These are phyloP conservation scores for Candida glucosophila DNA, from an alignment of 1,139 yeast genomes.

Conservation along the genomic window DNA sequence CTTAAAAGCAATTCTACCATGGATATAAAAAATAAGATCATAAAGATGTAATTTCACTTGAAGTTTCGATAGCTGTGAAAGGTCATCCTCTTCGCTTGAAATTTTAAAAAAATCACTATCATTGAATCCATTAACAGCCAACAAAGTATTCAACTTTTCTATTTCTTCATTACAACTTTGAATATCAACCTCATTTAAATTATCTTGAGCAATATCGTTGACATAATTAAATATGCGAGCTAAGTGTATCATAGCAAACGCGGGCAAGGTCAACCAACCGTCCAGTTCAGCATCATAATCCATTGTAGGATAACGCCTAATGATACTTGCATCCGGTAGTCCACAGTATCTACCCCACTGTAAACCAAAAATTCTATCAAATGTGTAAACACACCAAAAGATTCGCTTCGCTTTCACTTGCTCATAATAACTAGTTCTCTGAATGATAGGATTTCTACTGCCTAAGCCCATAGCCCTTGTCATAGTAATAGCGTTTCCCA, in stretches of 20 bases:
- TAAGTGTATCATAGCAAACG: slow-evolving; percentile 39
- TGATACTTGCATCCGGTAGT: slow-evolving; percentile 28
- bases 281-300: slow-evolving; percentile 30
- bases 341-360: slow-evolving; percentile 47
- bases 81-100: slow-evolving; percentile 4
- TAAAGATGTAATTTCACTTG: slow-evolving; percentile 36
- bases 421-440: slow-evolving; percentile 32
- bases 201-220: slow-evolving; percentile 21
- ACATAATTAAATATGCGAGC: slow-evolving; percentile 31
- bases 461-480: slow-evolving; percentile 51
- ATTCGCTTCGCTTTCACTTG: slow-evolving; percentile 42
- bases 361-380: slow-evolving; percentile 48
- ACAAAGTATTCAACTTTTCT: slow-evolving; percentile 21
- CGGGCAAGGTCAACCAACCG: slow-evolving; percentile 47
- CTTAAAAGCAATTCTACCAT: slow-evolving; percentile 25
- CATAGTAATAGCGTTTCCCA: slow-evolving; percentile 49
- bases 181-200: slow-evolving; percentile 20
- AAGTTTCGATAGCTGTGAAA: slow-evolving; percentile 19
- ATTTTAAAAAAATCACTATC: slow-evolving; percentile 20
- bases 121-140: slow-evolving; percentile 28
- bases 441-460: slow-evolving; percentile 12
- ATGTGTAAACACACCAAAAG: slow-evolving; percentile 49
- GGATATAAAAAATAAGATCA: slow-evolving; percentile 29
- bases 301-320: slow-evolving; percentile 24
- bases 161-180: slow-evolving; percentile 29